phyloP scores from a whole-genome alignment of 2,329 filamentous ascomycete species.

The Neonectria sp. region DNA sequence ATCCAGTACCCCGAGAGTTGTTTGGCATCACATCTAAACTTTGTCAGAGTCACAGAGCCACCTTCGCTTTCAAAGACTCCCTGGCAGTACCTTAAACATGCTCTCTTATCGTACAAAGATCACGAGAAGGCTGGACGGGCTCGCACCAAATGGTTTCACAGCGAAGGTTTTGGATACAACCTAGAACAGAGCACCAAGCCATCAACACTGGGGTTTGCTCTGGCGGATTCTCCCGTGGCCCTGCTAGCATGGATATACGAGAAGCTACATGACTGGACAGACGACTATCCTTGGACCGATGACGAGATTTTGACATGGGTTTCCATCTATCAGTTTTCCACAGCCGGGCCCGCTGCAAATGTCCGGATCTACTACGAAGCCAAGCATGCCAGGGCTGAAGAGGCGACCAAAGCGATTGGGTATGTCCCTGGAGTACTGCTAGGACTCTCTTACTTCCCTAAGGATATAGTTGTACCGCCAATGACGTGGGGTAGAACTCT shows the following conservation, averaged over 20 bases:
- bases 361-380: constrained; percentile 82
- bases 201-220: constrained; percentile 78
- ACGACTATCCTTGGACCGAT: constrained; percentile 80
- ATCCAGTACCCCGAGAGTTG: constrained; percentile 72
- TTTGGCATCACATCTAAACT: constrained; percentile 60
- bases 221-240: constrained; percentile 79
- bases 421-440: constrained; percentile 57
- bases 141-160: constrained; percentile 70
- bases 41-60: constrained; percentile 68
- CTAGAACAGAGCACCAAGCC: constrained; percentile 73
- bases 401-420: constrained; percentile 24
- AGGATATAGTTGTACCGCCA: constrained; percentile 69
- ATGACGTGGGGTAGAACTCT: constrained; percentile 71
- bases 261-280: constrained; percentile 84
- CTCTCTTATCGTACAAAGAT: constrained; percentile 65
- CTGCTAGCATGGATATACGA: constrained; percentile 86
- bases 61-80: constrained; percentile 69
- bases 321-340: constrained; percentile 79
- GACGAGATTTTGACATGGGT: constrained; percentile 85
- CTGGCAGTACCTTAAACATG: constrained; percentile 67
- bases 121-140: constrained; percentile 59
- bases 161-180: constrained; percentile 62
- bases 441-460: constrained; percentile 70
- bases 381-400: constrained; percentile 55
- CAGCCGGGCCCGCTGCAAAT: constrained; percentile 77